Percentiles rank a stretch among this genome's conserved stretches.
Evolutionary conservation across 2,329 filamentous ascomycete genomes (phyloP).

Genomic region (Epichloe gansuensis): DNA sequence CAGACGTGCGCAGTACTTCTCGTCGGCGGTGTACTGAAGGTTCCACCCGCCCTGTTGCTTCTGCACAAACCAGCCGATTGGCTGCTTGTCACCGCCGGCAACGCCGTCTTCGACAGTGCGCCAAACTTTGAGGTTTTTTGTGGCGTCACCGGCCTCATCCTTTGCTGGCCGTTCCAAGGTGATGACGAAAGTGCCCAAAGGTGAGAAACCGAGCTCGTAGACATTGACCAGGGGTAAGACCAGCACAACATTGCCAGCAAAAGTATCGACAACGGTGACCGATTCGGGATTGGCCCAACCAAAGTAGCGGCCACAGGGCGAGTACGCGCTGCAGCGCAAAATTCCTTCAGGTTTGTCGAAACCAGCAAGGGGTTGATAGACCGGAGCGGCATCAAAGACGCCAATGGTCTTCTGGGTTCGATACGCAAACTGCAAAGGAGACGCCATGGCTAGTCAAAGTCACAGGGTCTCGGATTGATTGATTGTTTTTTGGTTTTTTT

Average conservation of each 20-base stretch:
- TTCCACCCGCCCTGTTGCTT: constrained; percentile 96
- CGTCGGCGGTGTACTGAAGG: constrained; percentile 88
- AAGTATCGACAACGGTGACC: constrained; percentile 75
- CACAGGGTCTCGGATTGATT: constrained; percentile 41
- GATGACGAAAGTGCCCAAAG: constrained; percentile 80
- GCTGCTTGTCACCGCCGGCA: constrained; percentile 51
- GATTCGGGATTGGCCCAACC: constrained; percentile 84
- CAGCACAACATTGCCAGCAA: constrained; percentile 59
- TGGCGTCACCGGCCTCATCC: constrained; percentile 84
- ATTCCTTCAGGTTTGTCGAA: constrained; percentile 86
- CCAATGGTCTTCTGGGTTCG: constrained; percentile 95
- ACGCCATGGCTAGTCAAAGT: constrained; percentile 90
- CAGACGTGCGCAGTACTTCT: constrained; percentile 80
- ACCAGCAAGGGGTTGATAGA: constrained; percentile 72
- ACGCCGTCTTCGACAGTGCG: constrained; percentile 59
- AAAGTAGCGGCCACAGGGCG: constrained; percentile 89
- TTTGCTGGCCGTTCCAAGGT: constrained; percentile 93
- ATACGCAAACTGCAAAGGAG: constrained; percentile 88
- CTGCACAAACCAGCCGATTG: constrained; percentile 84
- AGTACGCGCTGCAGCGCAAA: constrained; percentile 89
- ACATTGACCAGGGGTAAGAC: constrained; percentile 70
- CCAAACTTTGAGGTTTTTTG: constrained; percentile 98
- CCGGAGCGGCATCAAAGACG: constrained; percentile 79
- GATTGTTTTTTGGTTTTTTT: not conserved
- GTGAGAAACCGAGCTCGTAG: constrained; percentile 91